These are phyloP conservation scores for Trypanosoma mega DNA, from an alignment of 208 protist species.

Conservation along the genomic window DNA sequence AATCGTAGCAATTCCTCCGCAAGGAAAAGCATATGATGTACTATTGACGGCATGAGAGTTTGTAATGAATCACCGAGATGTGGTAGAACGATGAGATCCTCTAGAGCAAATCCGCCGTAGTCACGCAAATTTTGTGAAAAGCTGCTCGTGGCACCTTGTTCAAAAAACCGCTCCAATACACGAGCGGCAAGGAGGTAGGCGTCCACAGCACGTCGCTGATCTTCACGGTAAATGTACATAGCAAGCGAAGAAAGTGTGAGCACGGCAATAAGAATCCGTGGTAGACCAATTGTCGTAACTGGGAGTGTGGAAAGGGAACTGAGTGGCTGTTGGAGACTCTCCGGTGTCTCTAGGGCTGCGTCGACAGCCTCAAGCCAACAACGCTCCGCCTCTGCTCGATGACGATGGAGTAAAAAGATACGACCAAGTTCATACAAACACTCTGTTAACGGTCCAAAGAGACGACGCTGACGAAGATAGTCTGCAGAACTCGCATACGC, in stretches of 20 bases:
- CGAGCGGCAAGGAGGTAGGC: conserved; percentile 48
- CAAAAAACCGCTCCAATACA: conserved; percentile 42
- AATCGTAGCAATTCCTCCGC: conserved; percentile 46
- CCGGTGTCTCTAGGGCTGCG: conserved; percentile 56
- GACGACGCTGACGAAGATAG: conserved; percentile 45
- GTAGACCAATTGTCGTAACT: conserved; percentile 26
- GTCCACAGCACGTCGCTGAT: conserved; percentile 50
- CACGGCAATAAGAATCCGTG: conserved; percentile 40
- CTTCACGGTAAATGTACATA: conserved; percentile 56
- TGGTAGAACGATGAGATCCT: conserved; percentile 30
- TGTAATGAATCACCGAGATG: conserved; percentile 31
- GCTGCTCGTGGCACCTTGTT: conserved; percentile 27
- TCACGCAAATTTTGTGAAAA: conserved; percentile 37
- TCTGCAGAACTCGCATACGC: conserved; percentile 45
- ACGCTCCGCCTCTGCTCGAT: conserved; percentile 39
- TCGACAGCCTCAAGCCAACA: conserved; percentile 74
- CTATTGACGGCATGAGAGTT: conserved; percentile 32
- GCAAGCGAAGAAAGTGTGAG: conserved; percentile 56
- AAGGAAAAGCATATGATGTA: conserved; percentile 53
- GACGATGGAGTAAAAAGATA: conserved; percentile 45
- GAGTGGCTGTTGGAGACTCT: conserved; percentile 33
- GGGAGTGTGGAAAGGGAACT: conserved; percentile 10
- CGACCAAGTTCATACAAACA: conserved; percentile 69
- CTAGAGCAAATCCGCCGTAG: conserved; percentile 35
- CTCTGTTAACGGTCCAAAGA: conserved; percentile 63